Evolutionary conservation across 257 asterid genomes (phyloP).

Genomic region (Rauvolfia tetraphylla): DNA sequence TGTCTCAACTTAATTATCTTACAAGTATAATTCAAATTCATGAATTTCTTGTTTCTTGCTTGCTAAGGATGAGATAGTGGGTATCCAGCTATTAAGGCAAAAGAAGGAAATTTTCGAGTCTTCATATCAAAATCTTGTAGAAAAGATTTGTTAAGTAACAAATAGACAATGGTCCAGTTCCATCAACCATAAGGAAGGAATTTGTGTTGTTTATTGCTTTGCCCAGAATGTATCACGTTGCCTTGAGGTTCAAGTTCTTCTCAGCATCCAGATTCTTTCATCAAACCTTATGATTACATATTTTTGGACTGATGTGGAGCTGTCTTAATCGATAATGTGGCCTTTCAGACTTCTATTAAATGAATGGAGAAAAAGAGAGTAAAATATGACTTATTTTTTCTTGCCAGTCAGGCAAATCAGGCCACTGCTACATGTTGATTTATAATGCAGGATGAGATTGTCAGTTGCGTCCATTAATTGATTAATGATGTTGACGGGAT

Average conservation of each 20-base stretch:
- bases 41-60: neutral
- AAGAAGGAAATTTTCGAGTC: neutral
- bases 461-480: neutral
- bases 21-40: neutral
- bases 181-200: neutral
- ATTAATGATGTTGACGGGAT: neutral
- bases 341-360: neutral
- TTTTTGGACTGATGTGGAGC: neutral
- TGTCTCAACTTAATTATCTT: neutral
- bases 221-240: neutral
- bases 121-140: neutral
- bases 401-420: neutral
- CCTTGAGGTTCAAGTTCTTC: neutral
- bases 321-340: neutral
- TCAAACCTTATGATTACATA: neutral
- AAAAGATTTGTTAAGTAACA: neutral
- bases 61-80: neutral
- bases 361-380: too few species aligned
- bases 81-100: neutral
- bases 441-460: too few species aligned
- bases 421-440: neutral
- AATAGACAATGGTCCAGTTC: neutral
- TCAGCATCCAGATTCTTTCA: neutral
- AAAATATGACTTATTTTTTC: neutral
- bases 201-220: neutral